A percentile compares a stretch with the other conserved stretches of the same genome.
phyloP scores from a whole-genome alignment of 805 yeast genomes.

The Wickerhamomyces canadensis region DNA sequence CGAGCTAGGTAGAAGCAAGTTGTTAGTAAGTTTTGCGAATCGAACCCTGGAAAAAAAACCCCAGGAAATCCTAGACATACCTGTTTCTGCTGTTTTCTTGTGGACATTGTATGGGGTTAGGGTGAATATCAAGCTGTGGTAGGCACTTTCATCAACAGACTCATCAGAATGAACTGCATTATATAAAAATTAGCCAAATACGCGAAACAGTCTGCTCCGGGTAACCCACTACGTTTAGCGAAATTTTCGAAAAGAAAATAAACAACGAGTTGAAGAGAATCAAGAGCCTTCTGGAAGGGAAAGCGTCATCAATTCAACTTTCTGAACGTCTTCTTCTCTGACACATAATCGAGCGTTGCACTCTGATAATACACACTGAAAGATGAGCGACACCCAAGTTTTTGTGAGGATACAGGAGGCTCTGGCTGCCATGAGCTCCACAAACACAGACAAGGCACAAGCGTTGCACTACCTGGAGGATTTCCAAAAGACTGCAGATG shows the following conservation, averaged over 20 bases:
- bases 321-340: not conserved
- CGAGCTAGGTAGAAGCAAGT: conserved; percentile 31
- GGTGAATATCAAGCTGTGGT: too few species aligned
- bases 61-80: conserved; percentile 22
- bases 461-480: conserved; percentile 58
- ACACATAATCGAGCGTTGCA: not conserved
- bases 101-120: conserved; percentile 30
- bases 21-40: conserved; percentile 3
- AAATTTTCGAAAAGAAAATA: not conserved
- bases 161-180: too few species aligned
- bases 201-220: not conserved
- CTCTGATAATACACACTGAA: not conserved
- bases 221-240: not conserved
- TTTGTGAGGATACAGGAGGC: conserved; percentile 19
- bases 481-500: conserved; percentile 77
- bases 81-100: conserved; percentile 40
- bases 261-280: too few species aligned
- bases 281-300: too few species aligned
- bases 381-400: conserved; percentile 2
- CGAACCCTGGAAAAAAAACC: conserved; percentile 1
- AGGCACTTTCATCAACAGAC: too few species aligned
- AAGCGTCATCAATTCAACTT: too few species aligned
- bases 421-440: conserved; percentile 21
- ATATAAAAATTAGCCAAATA: not conserved
- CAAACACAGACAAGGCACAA: conserved; percentile 30